Evolutionary conservation across 2,329 filamentous ascomycete genomes (phyloP), one percentile per base, ranked within the genome.

Genomic region (Cladosporium oxysporum): DNA sequence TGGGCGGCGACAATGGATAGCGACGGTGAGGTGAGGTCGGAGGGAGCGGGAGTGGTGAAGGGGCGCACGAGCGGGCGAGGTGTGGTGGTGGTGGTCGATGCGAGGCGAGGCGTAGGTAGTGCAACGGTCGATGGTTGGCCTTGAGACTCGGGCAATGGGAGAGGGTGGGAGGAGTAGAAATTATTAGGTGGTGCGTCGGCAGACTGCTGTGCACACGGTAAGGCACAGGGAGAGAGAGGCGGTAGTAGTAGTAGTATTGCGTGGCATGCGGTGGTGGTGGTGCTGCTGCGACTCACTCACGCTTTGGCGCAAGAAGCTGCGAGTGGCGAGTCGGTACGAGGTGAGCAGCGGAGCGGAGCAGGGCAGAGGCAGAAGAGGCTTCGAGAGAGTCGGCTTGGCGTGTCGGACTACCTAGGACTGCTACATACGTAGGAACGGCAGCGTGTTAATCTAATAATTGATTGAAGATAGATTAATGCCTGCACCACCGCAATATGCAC

Each of bases 1-100:
- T 16, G 23, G 55, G 55, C 21, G 55, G 55, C 33, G 55, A 41
- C 33, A 41, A 41, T 58, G 55, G 55, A 37, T 35, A 58, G 31
- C 31, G 55, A 35, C 18, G 21, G 31, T 18, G 55, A 33, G 52
- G 52, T 55, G 55, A 21, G 55, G 55, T 58, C 10, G 41, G 41
- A 47, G 1, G n/a, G 55, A 14, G 52, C 14, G 3, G 29, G 16
- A n/a, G 53, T 26, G 50, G 50, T 8, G 53, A n/a, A 57, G 29
- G 28, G 26, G 52, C 52, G 29, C 12, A 18, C 29, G 29, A 8
- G 53, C 26, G 52, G 18, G 52, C 52, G 52, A 28, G 23, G 50
- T 49, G n/a, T 23, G 47, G 49, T 28, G 50, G 14, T 53, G 50
- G 26, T 12, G 50, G 26, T 35, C 33, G 33, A 35, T 35, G 33